Conservation (phyloP, 2,329 filamentous ascomycete species). For the Setomelanomma holmii region DNA sequence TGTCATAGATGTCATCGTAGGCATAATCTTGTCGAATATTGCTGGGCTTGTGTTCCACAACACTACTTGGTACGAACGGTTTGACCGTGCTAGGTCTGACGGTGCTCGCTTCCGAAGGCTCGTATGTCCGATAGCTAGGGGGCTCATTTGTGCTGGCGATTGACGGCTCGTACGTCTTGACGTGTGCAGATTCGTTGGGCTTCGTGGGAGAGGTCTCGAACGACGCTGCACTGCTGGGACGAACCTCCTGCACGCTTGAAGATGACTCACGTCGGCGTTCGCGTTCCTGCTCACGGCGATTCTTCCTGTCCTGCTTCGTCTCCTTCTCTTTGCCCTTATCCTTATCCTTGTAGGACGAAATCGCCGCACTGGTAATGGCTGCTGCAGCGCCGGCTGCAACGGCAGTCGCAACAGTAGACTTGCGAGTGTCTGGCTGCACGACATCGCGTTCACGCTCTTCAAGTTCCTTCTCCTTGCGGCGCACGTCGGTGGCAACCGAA, state of each 20-base stretch:
- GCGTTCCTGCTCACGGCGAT: constrained; percentile 19
- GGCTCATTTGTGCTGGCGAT: constrained; percentile 9
- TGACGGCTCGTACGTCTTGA: constrained; percentile 5
- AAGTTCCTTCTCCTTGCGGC: constrained; percentile 44
- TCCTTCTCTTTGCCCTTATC: constrained; percentile 13
- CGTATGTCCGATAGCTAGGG: constrained; percentile 7
- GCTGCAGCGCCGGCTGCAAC: constrained; percentile 43
- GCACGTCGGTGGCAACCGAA: constrained; percentile 40
- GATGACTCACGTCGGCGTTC: constrained; percentile 32
- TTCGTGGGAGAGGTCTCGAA: constrained; percentile 10
- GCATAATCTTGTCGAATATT: constrained; percentile 42
- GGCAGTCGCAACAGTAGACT: constrained; percentile 45
- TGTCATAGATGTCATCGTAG: constrained; percentile 57
- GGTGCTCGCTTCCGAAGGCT: constrained; percentile 13
- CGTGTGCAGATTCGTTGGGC: constrained; percentile 2
- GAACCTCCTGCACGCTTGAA: constrained; percentile 8
- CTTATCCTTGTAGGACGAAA: constrained; percentile 36
- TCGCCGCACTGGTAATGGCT: constrained; percentile 40
- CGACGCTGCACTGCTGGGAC: constrained; percentile 1
- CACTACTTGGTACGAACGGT: constrained; percentile 37
- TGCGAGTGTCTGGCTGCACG: constrained; percentile 45
- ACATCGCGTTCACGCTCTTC: constrained; percentile 43
- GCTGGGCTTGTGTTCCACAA: constrained; percentile 47
- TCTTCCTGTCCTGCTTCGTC: constrained; percentile 18
- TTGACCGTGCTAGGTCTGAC: constrained; percentile 32